Evolutionary conservation across 768 basidiomycete species (phyloP), one percentile per base, ranked within the genome.

Genomic region (Mycena filopes): DNA sequence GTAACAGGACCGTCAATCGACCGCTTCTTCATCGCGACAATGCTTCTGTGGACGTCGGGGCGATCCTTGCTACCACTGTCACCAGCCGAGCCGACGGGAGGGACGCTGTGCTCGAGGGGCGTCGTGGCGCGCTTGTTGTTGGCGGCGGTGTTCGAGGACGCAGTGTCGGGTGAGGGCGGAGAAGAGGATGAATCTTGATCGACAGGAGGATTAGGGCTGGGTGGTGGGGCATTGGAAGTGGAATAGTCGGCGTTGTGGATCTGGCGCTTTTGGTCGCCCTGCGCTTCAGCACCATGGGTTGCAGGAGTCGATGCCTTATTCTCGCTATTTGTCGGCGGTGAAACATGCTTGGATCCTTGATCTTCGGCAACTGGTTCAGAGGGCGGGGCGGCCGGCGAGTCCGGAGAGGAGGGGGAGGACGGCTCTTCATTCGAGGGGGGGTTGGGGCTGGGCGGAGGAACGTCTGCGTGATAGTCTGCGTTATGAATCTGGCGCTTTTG

Each of bases 161-260:
- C 48, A 29, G 55, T 16, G 3, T 48, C 41, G 12, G 54, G 21
- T 15, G 50, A 15, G 47, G 25, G 18, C 9, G 63, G 20, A 6
- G 63, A 45, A n/a, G 40, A 21, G 10, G 64, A 33, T 33, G 33
- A 11, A 0, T 53, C 46, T 49, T 55, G 46, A 13, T 59, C 55
- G 13, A 55, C 33, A 3, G 53, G 40, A 26, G 55, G 56, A 29
- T 58, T 43, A 28, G 46, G 57, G 28, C 42, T 48, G 11, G 66
- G 59, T 10, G 60, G 60, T 4, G 61, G 61, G 10, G 28, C 29
- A 43, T 49, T 60, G 46, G 67, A 54, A 43, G 43, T 60, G 46
- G 67, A 54, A 53, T 68, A 68, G 58, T 68, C 62, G 46, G 67
- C 67, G 45, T 68, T 65, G 59, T 61, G 63, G 45, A 68, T 58